These are phyloP conservation scores for Paecilomyces dactylethromorphus DNA, from an alignment of 2,329 filamentous ascomycete genomes.

Conservation along the genomic window DNA sequence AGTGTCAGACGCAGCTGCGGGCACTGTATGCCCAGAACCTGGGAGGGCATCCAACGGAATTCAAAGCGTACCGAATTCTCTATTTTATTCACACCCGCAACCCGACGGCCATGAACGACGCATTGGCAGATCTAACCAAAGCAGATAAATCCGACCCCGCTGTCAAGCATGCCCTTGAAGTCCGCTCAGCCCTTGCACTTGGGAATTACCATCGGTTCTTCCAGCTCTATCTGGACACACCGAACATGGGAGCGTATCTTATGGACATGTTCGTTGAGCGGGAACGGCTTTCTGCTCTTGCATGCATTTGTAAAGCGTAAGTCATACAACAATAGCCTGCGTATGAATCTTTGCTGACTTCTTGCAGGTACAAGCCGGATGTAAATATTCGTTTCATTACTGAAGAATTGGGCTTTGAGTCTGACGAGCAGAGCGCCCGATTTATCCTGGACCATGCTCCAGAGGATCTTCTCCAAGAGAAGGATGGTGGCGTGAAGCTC, in stretches of 20 bases:
- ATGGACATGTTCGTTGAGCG: conserved; percentile 99
- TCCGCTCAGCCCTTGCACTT: conserved; percentile 83
- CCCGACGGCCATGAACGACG: conserved; percentile 94
- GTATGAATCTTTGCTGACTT: conserved; percentile 40
- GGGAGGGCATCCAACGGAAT: conserved; percentile 86
- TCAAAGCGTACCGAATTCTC: conserved; percentile 98
- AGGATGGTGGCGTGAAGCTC: conserved; percentile 65
- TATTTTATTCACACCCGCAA: conserved; percentile 99
- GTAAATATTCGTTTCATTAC: conserved; percentile 86
- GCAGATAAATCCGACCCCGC: conserved; percentile 83
- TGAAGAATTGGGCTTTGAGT: conserved; percentile 93
- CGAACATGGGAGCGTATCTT: conserved; percentile 94
- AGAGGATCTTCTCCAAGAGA: conserved; percentile 69
- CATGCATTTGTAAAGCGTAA: conserved; percentile 92
- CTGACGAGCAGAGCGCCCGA: conserved; percentile 80
- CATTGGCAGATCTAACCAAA: conserved; percentile 96
- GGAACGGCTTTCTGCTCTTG: conserved; percentile 83
- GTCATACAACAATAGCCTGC: conserved; percentile 33
- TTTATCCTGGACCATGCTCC: conserved; percentile 80
- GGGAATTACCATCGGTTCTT: conserved; percentile 99
- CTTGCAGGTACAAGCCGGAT: conserved; percentile 77
- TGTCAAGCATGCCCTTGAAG: conserved; percentile 84
- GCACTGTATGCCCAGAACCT: conserved; percentile 81
- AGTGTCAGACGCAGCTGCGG: conserved; percentile 97
- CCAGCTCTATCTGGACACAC: conserved; percentile 86